Evolutionary conservation across 306 rosid species (phyloP), one percentile per base, ranked within the genome.

Genomic region (Biancaea sappan): DNA sequence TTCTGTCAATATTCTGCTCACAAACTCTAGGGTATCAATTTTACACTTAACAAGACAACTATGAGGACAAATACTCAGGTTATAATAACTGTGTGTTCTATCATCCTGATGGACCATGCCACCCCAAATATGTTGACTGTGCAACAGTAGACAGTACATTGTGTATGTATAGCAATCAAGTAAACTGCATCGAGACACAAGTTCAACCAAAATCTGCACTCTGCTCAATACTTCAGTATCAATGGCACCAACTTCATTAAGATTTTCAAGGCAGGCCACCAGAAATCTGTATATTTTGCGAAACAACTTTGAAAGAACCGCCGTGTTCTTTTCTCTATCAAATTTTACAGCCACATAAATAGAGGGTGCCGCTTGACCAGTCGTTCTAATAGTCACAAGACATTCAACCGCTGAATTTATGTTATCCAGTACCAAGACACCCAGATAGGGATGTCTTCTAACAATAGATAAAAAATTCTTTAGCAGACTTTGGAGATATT

Each of bases 181-280:
- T 68, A 79, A 72, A 79, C 68, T 77, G 77, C 88, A 73, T 25
- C 79, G 71, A 73, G 89, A 81, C 15, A 90, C 81, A 72, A 10
- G 48, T 63, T 77, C 76, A 35, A 82, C 88, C 71, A 86, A 52
- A 81, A 63, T 78, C 81, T 82, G 83, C 82, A 88, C 76, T 73
- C 77, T 79, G 18, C 66, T 75, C 48, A 79, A 83, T 44, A 79
- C 77, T 37, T 25, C 34, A 6, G 59, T 10, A 58, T 76, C 71
- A 44, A 84, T 26, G 32, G 77, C 62, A 48, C 76, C 72, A 60
- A 74, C 76, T 64, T 60, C 72, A 69, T 60, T 75, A 26, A 84
- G 88, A 81, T 7, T 69, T 65, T 86, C 90, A 52, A 90, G 79
- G 66, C 12, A 84, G 18, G 63, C 46, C 46, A 78, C 80, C 35